phyloP scores from a whole-genome alignment of 2,329 filamentous ascomycete genomes.

The Alternaria consortialis region DNA sequence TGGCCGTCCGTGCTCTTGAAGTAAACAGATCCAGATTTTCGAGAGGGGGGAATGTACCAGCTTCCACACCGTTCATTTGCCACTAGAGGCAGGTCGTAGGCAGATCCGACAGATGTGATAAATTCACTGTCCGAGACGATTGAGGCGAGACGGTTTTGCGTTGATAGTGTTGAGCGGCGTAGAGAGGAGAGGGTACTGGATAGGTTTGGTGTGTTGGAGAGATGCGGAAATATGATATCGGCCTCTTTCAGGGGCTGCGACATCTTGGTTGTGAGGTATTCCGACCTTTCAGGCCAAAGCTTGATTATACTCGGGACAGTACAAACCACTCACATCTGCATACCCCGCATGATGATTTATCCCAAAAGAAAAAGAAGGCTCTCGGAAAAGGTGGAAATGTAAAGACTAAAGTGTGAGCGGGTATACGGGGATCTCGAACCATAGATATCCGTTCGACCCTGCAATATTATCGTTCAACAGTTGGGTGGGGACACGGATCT shows the following conservation, averaged over 20 bases:
- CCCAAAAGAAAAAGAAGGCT: not conserved
- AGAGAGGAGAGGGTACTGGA: slow-evolving; percentile 73
- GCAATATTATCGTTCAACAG: not conserved
- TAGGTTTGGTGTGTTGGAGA: slow-evolving; percentile 69
- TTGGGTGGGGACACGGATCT: not conserved
- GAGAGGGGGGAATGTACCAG: slow-evolving; percentile 81
- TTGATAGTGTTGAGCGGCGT: slow-evolving; percentile 77
- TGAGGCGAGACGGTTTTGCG: slow-evolving; percentile 82
- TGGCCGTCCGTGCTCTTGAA: slow-evolving; percentile 99
- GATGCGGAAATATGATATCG: slow-evolving; percentile 64
- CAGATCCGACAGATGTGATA: slow-evolving; percentile 67
- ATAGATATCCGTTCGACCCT: not conserved
- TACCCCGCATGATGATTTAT: slow-evolving; percentile 13
- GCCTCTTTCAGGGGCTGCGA: slow-evolving; percentile 38
- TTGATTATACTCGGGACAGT: not conserved
- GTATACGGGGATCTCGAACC: not conserved
- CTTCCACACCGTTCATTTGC: slow-evolving; percentile 96
- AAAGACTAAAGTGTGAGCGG: no score
- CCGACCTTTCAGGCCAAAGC: not conserved
- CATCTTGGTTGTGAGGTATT: slow-evolving; percentile 23
- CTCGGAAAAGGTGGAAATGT: not conserved
- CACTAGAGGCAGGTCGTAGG: slow-evolving; percentile 73
- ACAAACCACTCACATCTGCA: not conserved
- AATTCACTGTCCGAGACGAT: slow-evolving; percentile 81
- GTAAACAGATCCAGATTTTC: slow-evolving; percentile 80